Base-by-base conservation (phyloP, 1,139 yeast genomes). In the Wickerhamomyces sp. region DNA sequence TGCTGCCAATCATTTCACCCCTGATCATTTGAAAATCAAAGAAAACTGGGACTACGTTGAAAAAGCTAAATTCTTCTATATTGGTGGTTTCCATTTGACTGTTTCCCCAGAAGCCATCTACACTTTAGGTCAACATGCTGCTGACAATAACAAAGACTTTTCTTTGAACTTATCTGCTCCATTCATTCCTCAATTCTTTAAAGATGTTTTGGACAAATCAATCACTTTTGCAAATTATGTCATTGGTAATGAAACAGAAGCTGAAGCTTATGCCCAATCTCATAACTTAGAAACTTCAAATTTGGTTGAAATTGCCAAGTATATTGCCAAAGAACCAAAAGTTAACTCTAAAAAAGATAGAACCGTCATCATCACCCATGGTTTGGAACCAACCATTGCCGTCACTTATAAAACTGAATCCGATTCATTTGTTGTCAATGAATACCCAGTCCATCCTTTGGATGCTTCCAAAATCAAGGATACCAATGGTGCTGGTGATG, bases 401-500 rank as follows among this genome's bases (percentile, higher is more conserved):
- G 95, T 84, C 51, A 70, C 78, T 45, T 73, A 76, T 62, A 73
- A 78, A 52, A 66, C 69, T 45, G 67, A 66, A 34, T 63, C 75
- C 41, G 77, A 76, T 49, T 63, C 74, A 39, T 76, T 66, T 59
- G 67, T 65, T 26, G 70, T 77, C 52, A 67, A 76, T 55, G 72
- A 73, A 59, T 81, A 68, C 74, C 75, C 85, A 44, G 96, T 93
- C 46, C 84, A 79, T 58, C 78, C 83, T 52, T 76, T 93, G 62
- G 84, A 79, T 40, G 62, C 78, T 40, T 70, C 75, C 43, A 74
- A 84, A 68, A 78, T 93, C 54, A 83, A 77, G 48, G 99, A 93
- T 72, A 88, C 98, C 64, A 93, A 93, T 71, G 99, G 99, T 74
- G 99, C 99, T 40, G 99, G 99, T 67, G 99, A 93, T 66, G 98